phyloP scores from a whole-genome alignment of 192 early-diverging fungal species.

The Phlyctochytrium arcticum region DNA sequence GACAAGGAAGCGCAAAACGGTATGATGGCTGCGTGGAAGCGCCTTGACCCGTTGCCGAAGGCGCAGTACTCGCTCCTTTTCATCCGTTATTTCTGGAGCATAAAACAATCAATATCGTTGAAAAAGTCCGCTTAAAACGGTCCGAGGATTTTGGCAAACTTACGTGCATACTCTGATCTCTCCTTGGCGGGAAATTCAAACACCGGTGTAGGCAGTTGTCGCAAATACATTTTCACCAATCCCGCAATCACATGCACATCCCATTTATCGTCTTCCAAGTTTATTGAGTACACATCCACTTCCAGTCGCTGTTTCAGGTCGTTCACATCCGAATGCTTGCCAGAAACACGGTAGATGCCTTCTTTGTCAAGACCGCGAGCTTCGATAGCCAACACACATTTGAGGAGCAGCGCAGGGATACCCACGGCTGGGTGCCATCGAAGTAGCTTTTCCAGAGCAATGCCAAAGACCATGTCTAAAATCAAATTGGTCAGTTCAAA shows the following conservation, averaged over 20 bases:
- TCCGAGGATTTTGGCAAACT: background rate
- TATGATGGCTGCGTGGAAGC: conserved; percentile 45
- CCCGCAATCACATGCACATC: conserved; percentile 60
- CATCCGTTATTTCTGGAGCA: conserved; percentile 36
- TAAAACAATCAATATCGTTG: background rate
- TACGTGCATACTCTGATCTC: conserved; percentile 53
- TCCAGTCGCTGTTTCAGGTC: conserved; percentile 25
- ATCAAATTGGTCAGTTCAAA: conserved; percentile 1
- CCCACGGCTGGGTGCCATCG: background rate
- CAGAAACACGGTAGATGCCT: conserved; percentile 35
- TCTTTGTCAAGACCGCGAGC: conserved; percentile 28
- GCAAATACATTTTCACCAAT: conserved; percentile 61
- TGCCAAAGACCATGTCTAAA: conserved; percentile 37
- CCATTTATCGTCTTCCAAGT: conserved; percentile 31
- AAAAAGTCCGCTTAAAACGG: background rate
- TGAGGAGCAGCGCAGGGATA: conserved; percentile 20
- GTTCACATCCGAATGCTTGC: conserved; percentile 25
- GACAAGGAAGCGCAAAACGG: conserved; percentile 52
- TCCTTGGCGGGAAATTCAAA: conserved; percentile 52
- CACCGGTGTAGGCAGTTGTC: conserved; percentile 60
- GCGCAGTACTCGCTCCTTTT: conserved; percentile 30
- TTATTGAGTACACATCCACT: conserved; percentile 14
- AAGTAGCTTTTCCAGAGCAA: conserved; percentile 20
- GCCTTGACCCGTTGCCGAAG: conserved; percentile 35
- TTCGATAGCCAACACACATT: conserved; percentile 32